Evolutionary conservation across 2,329 filamentous ascomycete species (phyloP).

Genomic region (Incumbomyces delicatus): DNA sequence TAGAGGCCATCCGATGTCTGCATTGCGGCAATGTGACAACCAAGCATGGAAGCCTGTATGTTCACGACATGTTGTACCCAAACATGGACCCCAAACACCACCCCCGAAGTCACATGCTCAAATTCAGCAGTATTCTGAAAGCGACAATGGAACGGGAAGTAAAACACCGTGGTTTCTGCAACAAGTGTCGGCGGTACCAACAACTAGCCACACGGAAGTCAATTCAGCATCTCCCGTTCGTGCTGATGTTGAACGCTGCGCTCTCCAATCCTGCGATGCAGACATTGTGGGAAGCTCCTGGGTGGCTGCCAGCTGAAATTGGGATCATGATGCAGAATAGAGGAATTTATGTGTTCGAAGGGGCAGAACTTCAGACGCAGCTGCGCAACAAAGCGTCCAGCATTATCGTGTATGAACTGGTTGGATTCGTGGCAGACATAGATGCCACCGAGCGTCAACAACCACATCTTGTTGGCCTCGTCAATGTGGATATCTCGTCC

Average conservation of each 20-base stretch:
- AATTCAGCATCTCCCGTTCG: conserved; percentile 68
- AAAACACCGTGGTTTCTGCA: conserved; percentile 86
- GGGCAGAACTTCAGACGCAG: conserved; percentile 73
- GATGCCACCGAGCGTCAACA: conserved; percentile 77
- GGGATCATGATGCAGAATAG: conserved; percentile 82
- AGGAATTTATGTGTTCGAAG: conserved; percentile 93
- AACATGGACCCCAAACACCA: conserved; percentile 42
- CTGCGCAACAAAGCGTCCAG: conserved; percentile 69
- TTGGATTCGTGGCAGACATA: conserved; percentile 83
- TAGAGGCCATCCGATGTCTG: conserved; percentile 62
- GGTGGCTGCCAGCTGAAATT: conserved; percentile 89
- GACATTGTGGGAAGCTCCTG: conserved; percentile 71
- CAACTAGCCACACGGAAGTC: conserved; percentile 76
- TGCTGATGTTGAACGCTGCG: conserved; percentile 79
- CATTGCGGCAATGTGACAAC: conserved; percentile 81
- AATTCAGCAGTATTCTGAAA: conserved; percentile 87
- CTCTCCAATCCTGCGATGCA: conserved; percentile 62
- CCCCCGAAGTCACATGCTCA: conserved; percentile 39
- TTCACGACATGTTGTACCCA: conserved; percentile 73
- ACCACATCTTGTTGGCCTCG: conserved; percentile 79
- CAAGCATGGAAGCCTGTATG: conserved; percentile 65
- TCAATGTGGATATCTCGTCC: conserved; percentile 57
- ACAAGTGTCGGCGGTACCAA: conserved; percentile 81
- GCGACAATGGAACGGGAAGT: conserved; percentile 82
- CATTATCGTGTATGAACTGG: conserved; percentile 80